phyloP scores from a whole-genome alignment of 1,284 basidiomycete genomes.

The Apiotrichum akiyoshidainum region DNA sequence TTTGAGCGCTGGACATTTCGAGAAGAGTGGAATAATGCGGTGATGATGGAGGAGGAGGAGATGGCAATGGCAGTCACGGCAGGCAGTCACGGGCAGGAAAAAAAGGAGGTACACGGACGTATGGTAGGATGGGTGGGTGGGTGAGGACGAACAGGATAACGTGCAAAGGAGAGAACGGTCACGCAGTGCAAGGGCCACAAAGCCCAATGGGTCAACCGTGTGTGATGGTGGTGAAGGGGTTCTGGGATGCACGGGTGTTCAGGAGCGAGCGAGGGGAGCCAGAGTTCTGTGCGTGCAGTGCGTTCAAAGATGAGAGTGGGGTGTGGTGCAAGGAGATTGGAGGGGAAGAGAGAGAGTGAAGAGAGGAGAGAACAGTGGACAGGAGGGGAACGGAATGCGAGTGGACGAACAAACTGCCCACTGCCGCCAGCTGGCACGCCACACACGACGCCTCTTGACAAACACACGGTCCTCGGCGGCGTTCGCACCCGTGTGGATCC shows the following conservation, averaged over 20 bases:
- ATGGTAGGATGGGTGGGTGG: neutral
- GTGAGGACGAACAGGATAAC: neutral
- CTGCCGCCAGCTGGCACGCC: neutral
- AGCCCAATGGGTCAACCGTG: too few species aligned
- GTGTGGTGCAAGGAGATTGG: neutral
- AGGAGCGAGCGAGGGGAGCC: neutral
- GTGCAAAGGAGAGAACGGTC: too few species aligned
- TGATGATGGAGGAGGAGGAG: neutral
- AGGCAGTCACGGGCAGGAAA: neutral
- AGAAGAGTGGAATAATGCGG: neutral
- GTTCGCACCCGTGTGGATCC: conserved; percentile 1
- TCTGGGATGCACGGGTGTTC: too few species aligned
- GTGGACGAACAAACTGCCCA: neutral
- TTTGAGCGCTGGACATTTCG: conserved; percentile 33
- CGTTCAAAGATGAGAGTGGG: neutral
- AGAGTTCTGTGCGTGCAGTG: neutral
- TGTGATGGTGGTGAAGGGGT: too few species aligned
- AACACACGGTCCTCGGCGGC: neutral
- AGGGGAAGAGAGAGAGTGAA: neutral
- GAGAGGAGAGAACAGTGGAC: neutral
- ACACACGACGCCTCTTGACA: neutral
- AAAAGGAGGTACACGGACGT: neutral
- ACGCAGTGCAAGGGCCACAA: too few species aligned
- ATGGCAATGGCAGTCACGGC: conserved; percentile 2
- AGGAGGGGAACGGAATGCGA: neutral